phyloP scores from a whole-genome alignment of 2,329 filamentous ascomycete species.

The Diplodia mutila region DNA sequence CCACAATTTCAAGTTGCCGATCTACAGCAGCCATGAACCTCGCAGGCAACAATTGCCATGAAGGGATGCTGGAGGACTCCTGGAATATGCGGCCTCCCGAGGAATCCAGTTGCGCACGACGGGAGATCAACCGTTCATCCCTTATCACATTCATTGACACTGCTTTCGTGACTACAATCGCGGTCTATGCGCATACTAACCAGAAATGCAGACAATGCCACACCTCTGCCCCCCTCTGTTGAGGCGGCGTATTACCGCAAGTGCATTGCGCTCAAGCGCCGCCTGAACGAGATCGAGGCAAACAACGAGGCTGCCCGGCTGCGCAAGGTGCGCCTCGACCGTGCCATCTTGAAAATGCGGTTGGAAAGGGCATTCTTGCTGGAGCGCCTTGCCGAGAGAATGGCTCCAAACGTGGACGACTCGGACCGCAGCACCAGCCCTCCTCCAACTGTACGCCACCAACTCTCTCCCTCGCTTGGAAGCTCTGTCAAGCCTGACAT shows the following conservation, averaged over 20 bases:
- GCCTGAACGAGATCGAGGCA: constrained; percentile 88
- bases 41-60: background rate
- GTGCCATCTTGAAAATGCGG: constrained; percentile 88
- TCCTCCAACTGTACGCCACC: constrained; percentile 69
- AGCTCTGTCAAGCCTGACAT: constrained; percentile 8
- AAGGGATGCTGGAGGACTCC: background rate
- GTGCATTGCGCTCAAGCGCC: constrained; percentile 91
- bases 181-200: background rate
- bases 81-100: background rate
- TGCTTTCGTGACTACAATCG: background rate
- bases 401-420: constrained; percentile 57
- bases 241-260: constrained; percentile 96
- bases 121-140: background rate
- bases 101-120: background rate
- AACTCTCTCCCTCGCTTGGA: background rate
- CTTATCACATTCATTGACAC: background rate
- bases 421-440: constrained; percentile 79
- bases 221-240: constrained; percentile 77
- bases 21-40: background rate
- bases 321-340: constrained; percentile 77
- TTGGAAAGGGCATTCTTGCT: constrained; percentile 72
- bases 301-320: constrained; percentile 83
- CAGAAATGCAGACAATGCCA: background rate
- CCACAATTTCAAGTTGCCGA: background rate
- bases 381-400: constrained; percentile 52